Percentiles rank a stretch among this genome's conserved stretches.
Evolutionary conservation across 345 rosid species (phyloP).

Genomic region (Cardamine chenopodiifolia): DNA sequence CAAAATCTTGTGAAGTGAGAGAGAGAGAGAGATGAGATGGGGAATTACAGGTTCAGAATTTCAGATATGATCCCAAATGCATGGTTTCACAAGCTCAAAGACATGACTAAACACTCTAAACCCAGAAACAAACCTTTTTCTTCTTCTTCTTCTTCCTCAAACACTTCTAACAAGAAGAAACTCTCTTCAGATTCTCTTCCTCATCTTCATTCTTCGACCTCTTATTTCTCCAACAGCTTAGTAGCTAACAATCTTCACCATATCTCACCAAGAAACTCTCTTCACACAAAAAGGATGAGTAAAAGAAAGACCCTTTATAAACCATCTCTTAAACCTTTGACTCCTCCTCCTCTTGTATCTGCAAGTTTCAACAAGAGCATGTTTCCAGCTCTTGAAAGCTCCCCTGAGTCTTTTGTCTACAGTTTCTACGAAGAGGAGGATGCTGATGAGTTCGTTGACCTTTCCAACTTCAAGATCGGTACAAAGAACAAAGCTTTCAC

Average conservation of each 20-base stretch:
- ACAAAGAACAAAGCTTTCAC: slow-evolving; percentile 35
- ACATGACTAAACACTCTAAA: slow-evolving; percentile 48
- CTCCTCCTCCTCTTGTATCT: slow-evolving; percentile 34
- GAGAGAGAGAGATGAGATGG: slow-evolving; percentile 44
- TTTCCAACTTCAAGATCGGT: slow-evolving; percentile 56
- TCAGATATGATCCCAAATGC: slow-evolving; percentile 75
- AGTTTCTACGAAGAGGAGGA: slow-evolving; percentile 33
- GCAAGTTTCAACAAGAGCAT: slow-evolving; percentile 21
- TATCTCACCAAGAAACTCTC: slow-evolving; percentile 48
- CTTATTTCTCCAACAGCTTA: slow-evolving; percentile 44
- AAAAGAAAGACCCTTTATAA: slow-evolving; percentile 54
- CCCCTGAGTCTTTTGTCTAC: slow-evolving; percentile 35
- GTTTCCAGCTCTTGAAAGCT: slow-evolving; percentile 48
- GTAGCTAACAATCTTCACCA: slow-evolving; percentile 42
- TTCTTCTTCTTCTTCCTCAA: slow-evolving; percentile 16
- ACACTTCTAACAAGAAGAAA: slow-evolving; percentile 31
- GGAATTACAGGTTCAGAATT: slow-evolving; percentile 61
- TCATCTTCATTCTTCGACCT: slow-evolving; percentile 18
- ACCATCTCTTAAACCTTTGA: slow-evolving; percentile 51
- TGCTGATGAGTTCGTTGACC: slow-evolving; percentile 25
- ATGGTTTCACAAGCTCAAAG: slow-evolving; percentile 80
- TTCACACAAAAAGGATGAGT: slow-evolving; percentile 42
- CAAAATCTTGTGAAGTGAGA: slow-evolving; percentile 14
- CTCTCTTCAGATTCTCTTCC: slow-evolving; percentile 30
- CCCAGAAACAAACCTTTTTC: slow-evolving; percentile 27